Evolutionary conservation across 129 eudicot genomes (phyloP).

Genomic region (Pseudognaphalium luteoalbum): DNA sequence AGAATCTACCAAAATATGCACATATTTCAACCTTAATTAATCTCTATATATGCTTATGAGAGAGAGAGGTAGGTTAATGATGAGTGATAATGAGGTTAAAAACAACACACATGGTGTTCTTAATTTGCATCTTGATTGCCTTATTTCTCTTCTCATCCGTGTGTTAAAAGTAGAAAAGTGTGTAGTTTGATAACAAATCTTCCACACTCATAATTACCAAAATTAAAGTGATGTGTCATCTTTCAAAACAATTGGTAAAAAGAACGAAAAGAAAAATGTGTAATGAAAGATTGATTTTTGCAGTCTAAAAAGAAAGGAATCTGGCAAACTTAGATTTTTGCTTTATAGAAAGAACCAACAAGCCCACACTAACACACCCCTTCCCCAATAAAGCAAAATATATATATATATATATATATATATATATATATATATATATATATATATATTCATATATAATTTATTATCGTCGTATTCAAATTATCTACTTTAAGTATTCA

Average conservation of each 20-base stretch:
- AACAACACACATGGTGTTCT: slow-evolving; percentile 27
- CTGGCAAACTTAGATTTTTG: slow-evolving; percentile 49
- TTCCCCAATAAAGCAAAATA: slow-evolving; percentile 41
- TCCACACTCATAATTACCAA: slow-evolving; percentile 40
- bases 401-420: no score
- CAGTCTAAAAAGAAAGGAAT: slow-evolving; percentile 61
- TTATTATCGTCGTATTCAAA: no score
- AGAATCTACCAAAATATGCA: slow-evolving; percentile 39
- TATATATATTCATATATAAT: no score
- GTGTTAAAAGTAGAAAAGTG: slow-evolving; percentile 22
- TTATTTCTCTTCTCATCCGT: slow-evolving; percentile 27
- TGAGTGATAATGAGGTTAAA: slow-evolving; percentile 22
- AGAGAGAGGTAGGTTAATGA: slow-evolving; percentile 24
- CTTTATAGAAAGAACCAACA: slow-evolving; percentile 60
- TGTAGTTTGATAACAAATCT: slow-evolving; percentile 31
- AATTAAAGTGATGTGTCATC: slow-evolving; percentile 30
- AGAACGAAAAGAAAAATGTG: slow-evolving; percentile 13
- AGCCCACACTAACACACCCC: slow-evolving; percentile 33
- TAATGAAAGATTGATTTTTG: slow-evolving; percentile 34
- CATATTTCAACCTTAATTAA: slow-evolving; percentile 16
- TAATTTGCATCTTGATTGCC: slow-evolving; percentile 27
- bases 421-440: no score
- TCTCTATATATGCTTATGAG: slow-evolving; percentile 9
- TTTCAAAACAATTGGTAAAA: slow-evolving; percentile 22
- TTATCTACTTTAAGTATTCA: no score